Evolutionary conservation across 495 filamentous ascomycete genomes (phyloP).

Genomic region (Aspergillus ostianus): DNA sequence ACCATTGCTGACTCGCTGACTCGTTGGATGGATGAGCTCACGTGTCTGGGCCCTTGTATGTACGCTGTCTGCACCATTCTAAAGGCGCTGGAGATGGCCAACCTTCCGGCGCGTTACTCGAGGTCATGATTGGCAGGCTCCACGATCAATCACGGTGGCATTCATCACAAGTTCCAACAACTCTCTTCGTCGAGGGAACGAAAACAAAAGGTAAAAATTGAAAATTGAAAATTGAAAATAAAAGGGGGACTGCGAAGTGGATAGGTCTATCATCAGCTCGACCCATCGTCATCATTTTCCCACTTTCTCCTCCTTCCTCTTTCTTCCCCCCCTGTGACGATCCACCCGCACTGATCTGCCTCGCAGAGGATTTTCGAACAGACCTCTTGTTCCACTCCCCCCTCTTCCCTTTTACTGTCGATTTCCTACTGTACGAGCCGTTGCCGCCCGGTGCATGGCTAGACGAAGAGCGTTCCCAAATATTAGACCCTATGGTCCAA

Average conservation of each 20-base stretch:
- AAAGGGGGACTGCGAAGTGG: neutral
- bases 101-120: neutral
- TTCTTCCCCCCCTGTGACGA: constrained; percentile 14
- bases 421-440: constrained; percentile 32
- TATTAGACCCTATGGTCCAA: constrained; percentile 21
- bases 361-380: constrained; percentile 21
- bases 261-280: neutral
- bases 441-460: constrained; percentile 18
- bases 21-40: too few relatives aligned
- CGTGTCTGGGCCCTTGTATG: too few relatives aligned
- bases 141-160: neutral
- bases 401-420: constrained; percentile 12
- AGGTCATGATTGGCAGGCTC: neutral
- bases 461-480: constrained; percentile 29
- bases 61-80: neutral
- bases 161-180: neutral
- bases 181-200: neutral
- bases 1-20: too few relatives aligned
- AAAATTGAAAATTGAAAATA: neutral
- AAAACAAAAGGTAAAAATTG: neutral
- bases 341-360: constrained; percentile 21
- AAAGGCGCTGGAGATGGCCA: neutral
- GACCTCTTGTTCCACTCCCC: neutral
- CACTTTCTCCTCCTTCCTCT: neutral
- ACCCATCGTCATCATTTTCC: neutral